Evolutionary conservation across 805 yeast species (phyloP).

Genomic region (Starmerella vitae): DNA sequence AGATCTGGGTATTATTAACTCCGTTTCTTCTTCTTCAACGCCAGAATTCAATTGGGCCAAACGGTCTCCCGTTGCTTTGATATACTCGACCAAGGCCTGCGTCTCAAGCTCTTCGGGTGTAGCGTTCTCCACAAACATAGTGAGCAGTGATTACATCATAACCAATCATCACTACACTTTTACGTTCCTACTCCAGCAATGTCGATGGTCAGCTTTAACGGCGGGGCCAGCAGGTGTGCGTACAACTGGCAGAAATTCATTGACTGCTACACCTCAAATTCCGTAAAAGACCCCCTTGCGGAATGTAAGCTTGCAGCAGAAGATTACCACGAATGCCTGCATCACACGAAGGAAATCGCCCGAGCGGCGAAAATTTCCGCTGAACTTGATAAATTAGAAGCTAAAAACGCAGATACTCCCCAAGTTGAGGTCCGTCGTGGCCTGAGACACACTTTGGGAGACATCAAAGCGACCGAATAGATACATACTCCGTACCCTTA

Average conservation of each 20-base stretch:
- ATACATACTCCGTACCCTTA: no score
- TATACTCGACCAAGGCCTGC: slow-evolving; percentile 47
- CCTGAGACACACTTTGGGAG: slow-evolving; percentile 18
- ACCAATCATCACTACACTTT: no score
- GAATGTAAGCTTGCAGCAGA: slow-evolving; percentile 34
- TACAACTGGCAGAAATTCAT: slow-evolving; percentile 35
- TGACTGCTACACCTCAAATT: slow-evolving; percentile 35
- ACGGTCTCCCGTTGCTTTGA: slow-evolving; percentile 62
- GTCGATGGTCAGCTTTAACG: slow-evolving; percentile 24
- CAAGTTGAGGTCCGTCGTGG: slow-evolving; percentile 14
- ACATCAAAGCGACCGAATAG: slow-evolving; percentile 15
- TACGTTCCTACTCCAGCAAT: no score
- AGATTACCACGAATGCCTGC: slow-evolving; percentile 39
- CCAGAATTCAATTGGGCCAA: slow-evolving; percentile 25
- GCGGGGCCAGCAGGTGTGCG: slow-evolving; percentile 38
- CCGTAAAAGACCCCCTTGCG: slow-evolving; percentile 25
- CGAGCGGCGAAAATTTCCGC: slow-evolving; percentile 24
- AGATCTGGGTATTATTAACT: slow-evolving; percentile 41
- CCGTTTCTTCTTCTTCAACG: slow-evolving; percentile 23
- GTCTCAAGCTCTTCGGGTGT: slow-evolving; percentile 74
- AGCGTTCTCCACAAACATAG: slow-evolving; percentile 22
- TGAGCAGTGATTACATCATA: no score
- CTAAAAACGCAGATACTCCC: slow-evolving; percentile 22
- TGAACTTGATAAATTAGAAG: slow-evolving; percentile 21
- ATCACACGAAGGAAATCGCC: slow-evolving; percentile 33